Conservation (phyloP, 495 filamentous ascomycete species). For the Penicillium flavigenum region DNA sequence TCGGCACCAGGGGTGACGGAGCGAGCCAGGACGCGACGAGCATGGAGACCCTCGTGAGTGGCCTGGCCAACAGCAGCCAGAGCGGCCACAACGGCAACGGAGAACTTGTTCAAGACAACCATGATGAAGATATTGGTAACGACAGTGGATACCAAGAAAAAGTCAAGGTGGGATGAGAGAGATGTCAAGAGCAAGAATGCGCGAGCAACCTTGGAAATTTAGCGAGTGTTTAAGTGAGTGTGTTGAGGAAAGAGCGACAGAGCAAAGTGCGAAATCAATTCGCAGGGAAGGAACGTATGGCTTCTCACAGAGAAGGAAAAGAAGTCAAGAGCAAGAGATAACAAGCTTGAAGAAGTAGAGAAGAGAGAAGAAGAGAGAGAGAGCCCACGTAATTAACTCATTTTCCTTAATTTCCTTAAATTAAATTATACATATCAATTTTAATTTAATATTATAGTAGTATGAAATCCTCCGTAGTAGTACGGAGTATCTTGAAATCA, state of each 20-base stretch:
- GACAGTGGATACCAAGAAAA: conserved; percentile 33
- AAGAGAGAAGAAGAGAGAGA: conserved; percentile 26
- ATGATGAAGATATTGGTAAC: conserved; percentile 26
- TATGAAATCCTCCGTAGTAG: not conserved
- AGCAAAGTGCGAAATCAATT: conserved; percentile 50
- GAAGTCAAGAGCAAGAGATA: conserved; percentile 26
- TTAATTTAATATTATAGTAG: conserved; percentile 1
- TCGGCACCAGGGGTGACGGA: conserved; percentile 20
- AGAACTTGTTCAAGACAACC: conserved; percentile 48
- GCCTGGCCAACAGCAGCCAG: conserved; percentile 48
- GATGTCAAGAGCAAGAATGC: conserved; percentile 3
- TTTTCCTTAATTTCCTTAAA: conserved; percentile 11
- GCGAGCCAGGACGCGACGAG: conserved; percentile 34
- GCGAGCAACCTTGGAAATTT: not conserved
- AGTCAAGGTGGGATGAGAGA: conserved; percentile 7
- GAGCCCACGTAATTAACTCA: conserved; percentile 22
- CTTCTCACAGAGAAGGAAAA: conserved; percentile 34
- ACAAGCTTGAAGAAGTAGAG: conserved; percentile 23
- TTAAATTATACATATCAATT: not conserved
- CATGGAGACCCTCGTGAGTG: conserved; percentile 35
- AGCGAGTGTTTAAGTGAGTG: not conserved
- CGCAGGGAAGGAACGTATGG: conserved; percentile 45
- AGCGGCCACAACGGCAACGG: conserved; percentile 48
- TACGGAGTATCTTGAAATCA: not conserved
- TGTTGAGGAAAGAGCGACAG: conserved; percentile 20